Conservation (phyloP, 2,329 filamentous ascomycete species). For the Beauveria australis region DNA sequence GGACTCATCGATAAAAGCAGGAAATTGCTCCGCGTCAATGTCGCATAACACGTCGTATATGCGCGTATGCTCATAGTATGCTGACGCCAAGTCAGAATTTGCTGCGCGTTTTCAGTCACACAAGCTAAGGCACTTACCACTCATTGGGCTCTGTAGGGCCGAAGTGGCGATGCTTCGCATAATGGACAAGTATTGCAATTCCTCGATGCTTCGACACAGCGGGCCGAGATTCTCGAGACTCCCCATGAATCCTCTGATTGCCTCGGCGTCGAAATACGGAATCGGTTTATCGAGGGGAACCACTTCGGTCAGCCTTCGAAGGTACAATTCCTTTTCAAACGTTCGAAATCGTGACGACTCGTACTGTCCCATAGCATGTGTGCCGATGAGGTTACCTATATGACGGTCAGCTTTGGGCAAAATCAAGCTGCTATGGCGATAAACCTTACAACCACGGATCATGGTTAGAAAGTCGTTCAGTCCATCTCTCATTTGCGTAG, state of each 20-base stretch:
- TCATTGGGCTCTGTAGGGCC: neutral
- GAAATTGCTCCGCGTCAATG: slow-evolving; percentile 4
- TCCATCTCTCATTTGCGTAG: slow-evolving; percentile 8
- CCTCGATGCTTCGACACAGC: slow-evolving; percentile 8
- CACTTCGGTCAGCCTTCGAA: neutral
- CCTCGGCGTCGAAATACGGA: neutral
- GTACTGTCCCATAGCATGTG: slow-evolving; percentile 1
- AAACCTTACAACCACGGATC: slow-evolving; percentile 5
- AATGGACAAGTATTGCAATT: slow-evolving; percentile 7
- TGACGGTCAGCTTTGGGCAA: neutral
- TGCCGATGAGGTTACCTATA: slow-evolving; percentile 5
- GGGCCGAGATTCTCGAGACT: slow-evolving; percentile 4
- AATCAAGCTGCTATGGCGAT: neutral
- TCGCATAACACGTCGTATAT: slow-evolving; percentile 6
- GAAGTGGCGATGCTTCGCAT: slow-evolving; percentile 8
- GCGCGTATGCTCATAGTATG: slow-evolving; percentile 10
- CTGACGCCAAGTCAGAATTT: neutral
- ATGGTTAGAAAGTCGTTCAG: slow-evolving; percentile 10
- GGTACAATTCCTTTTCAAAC: slow-evolving; percentile 7
- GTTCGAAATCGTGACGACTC: neutral
- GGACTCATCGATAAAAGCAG: slow-evolving; percentile 7
- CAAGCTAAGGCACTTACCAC: neutral
- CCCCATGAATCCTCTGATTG: slow-evolving; percentile 6
- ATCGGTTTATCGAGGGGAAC: slow-evolving; percentile 3
- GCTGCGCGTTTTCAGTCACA: too few species aligned